Evolutionary conservation across 2,329 filamentous ascomycete species (phyloP).

Genomic region (Mollisia scopiformis): DNA sequence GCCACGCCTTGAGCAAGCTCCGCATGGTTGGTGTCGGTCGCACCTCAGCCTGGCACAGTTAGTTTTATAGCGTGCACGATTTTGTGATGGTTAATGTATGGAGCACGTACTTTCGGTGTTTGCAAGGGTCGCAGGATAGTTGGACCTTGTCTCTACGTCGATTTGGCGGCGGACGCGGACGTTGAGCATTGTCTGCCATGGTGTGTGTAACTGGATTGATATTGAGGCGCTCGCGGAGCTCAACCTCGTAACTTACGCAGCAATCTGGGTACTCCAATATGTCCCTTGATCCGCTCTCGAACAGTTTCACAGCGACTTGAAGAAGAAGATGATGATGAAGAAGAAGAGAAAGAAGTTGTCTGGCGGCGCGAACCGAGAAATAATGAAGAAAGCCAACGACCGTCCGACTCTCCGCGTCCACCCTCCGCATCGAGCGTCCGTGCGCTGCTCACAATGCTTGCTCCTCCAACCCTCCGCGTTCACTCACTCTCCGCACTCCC

Average conservation of each 20-base stretch:
- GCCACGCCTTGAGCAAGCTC: constrained; percentile 32
- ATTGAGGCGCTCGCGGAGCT: constrained; percentile 23
- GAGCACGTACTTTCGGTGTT: constrained; percentile 35
- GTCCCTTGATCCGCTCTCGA: not conserved
- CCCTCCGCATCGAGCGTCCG: constrained; percentile 18
- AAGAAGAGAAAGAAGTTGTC: constrained; percentile 21
- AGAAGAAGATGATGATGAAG: too few relatives aligned
- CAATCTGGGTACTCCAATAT: not conserved
- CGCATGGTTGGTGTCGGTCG: constrained; percentile 36
- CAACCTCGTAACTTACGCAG: constrained; percentile 10
- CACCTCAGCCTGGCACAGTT: constrained; percentile 33
- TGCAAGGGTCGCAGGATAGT: constrained; percentile 35
- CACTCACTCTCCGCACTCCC: constrained; percentile 3
- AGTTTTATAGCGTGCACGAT: constrained; percentile 20
- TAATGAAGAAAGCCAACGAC: constrained; percentile 22
- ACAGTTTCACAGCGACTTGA: not conserved
- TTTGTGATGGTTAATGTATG: constrained; percentile 18
- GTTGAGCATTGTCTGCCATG: constrained; percentile 32
- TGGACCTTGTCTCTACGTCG: constrained; percentile 36
- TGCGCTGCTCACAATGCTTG: constrained; percentile 4
- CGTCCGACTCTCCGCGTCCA: constrained; percentile 23
- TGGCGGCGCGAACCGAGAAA: constrained; percentile 20
- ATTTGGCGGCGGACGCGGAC: constrained; percentile 28
- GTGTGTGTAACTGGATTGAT: constrained; percentile 13
- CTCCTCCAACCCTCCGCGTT: not conserved